phyloP scores from a whole-genome alignment of 23 red algal genomes.

The Gracilariopsis chorda region DNA sequence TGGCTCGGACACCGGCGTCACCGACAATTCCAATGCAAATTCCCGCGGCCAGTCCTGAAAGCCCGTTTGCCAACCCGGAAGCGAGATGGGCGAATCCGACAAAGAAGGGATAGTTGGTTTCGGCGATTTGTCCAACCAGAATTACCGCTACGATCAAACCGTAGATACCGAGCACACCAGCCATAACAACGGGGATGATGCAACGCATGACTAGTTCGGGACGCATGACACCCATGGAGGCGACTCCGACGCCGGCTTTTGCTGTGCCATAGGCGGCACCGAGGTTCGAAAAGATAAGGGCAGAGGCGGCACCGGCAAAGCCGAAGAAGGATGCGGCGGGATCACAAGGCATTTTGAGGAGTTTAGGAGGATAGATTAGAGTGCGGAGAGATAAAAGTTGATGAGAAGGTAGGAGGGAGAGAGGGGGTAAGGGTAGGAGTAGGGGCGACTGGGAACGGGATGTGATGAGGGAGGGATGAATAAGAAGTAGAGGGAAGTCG shows the following conservation, averaged over 20 bases:
- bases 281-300: conserved; percentile 97
- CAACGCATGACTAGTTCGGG: conserved; percentile 99
- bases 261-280: conserved; percentile 99
- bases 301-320: conserved; percentile 93
- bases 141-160: conserved; percentile 99
- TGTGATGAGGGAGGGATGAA: background rate
- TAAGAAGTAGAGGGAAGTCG: conserved; percentile 6
- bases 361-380: background rate
- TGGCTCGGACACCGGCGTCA: conserved; percentile 98
- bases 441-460: background rate
- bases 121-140: conserved; percentile 79
- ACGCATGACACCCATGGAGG: conserved; percentile 97
- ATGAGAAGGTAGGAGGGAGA: background rate
- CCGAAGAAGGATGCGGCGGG: conserved; percentile 94
- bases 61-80: conserved; percentile 88
- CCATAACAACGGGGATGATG: conserved; percentile 99
- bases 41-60: conserved; percentile 92
- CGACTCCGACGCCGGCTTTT: conserved; percentile 94
- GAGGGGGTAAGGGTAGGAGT: background rate
- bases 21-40: conserved; percentile 99
- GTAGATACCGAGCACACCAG: conserved; percentile 99
- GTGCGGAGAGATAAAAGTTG: background rate
- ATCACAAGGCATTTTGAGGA: conserved; percentile 53
- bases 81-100: conserved; percentile 97
- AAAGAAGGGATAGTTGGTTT: conserved; percentile 90